These are phyloP conservation scores for Chernovozyma aurita DNA, from an alignment of 1,139 yeast species.

Conservation along the genomic window DNA sequence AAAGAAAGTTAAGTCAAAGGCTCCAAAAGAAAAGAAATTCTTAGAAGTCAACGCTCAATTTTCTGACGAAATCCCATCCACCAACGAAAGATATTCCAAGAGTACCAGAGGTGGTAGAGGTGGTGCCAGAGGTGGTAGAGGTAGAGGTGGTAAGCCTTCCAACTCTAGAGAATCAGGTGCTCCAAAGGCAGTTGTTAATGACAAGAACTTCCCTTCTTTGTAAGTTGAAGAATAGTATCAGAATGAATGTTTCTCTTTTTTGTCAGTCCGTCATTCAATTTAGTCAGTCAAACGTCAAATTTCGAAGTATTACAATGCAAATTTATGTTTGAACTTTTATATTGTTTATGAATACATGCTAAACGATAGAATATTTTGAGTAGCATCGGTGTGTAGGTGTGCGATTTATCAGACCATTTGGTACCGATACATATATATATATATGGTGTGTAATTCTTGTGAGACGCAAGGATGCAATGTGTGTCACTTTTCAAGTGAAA, in stretches of 20 bases:
- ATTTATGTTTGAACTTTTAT: constrained; percentile 4
- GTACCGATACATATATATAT: no score
- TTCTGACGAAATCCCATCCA: constrained; percentile 41
- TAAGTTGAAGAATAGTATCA: constrained; percentile 11
- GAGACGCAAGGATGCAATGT: no score
- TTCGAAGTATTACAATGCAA: neutral
- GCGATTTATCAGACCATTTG: no score
- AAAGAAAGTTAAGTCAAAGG: constrained; percentile 61
- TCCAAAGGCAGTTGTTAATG: constrained; percentile 40
- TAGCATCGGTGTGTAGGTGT: no score
- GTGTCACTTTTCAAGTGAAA: no score
- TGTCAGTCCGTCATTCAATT: neutral
- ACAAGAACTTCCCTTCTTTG: constrained; percentile 63
- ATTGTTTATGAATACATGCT: constrained; percentile 5
- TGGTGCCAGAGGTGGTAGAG: constrained; percentile 29
- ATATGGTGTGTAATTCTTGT: no score
- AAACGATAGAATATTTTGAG: constrained; percentile 3
- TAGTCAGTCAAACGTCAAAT: neutral
- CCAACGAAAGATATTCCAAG: constrained; percentile 12
- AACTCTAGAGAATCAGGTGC: constrained; percentile 9
- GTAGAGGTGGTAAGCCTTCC: constrained; percentile 18
- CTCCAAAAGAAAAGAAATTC: constrained; percentile 63
- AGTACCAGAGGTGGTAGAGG: constrained; percentile 18
- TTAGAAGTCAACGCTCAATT: constrained; percentile 65
- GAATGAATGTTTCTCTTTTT: neutral